A percentile compares a stretch with the other conserved stretches of the same genome.
These are phyloP conservation scores for Cronartium ribicola DNA, from an alignment of 1,284 basidiomycete species.

Conservation along the genomic window DNA sequence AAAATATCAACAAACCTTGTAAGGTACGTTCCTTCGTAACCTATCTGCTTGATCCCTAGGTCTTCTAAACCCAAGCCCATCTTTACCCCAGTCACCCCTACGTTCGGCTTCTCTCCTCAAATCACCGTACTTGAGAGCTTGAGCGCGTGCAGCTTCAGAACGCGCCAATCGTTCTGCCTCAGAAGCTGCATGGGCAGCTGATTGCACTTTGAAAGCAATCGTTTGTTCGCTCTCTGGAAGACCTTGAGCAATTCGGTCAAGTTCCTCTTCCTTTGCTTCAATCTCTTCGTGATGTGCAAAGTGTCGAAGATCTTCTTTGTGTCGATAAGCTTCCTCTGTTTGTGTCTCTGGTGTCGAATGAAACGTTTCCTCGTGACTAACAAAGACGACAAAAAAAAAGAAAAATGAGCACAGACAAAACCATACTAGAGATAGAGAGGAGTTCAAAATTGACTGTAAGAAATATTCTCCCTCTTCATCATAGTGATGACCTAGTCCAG, in stretches of 20 bases:
- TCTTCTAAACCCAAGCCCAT: constrained; percentile 68
- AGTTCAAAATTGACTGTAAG: constrained; percentile 43
- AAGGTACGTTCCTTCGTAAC: constrained; percentile 69
- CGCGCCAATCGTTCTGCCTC: constrained; percentile 43
- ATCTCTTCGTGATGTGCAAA: constrained; percentile 83
- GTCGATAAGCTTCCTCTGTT: constrained; percentile 86
- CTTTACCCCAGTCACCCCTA: constrained; percentile 63
- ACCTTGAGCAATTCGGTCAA: constrained; percentile 74
- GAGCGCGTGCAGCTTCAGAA: constrained; percentile 34
- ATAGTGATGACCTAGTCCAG: constrained; percentile 84
- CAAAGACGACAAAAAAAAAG: background rate
- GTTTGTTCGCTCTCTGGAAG: constrained; percentile 54
- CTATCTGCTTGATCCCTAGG: constrained; percentile 66
- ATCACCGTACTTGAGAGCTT: constrained; percentile 54
- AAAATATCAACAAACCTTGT: constrained; percentile 63
- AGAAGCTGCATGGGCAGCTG: constrained; percentile 54
- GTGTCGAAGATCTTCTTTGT: constrained; percentile 81
- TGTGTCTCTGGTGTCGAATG: constrained; percentile 95
- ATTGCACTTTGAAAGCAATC: constrained; percentile 48
- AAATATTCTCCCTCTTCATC: constrained; percentile 62
- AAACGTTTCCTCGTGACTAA: constrained; percentile 63
- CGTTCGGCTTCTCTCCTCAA: constrained; percentile 56
- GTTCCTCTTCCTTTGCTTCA: constrained; percentile 76
- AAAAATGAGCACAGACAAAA: background rate
- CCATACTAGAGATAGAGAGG: background rate